Evolutionary conservation across 441 rosid species (phyloP), one percentile per base, ranked within the genome.

Genomic region (Mallotus repandus): DNA sequence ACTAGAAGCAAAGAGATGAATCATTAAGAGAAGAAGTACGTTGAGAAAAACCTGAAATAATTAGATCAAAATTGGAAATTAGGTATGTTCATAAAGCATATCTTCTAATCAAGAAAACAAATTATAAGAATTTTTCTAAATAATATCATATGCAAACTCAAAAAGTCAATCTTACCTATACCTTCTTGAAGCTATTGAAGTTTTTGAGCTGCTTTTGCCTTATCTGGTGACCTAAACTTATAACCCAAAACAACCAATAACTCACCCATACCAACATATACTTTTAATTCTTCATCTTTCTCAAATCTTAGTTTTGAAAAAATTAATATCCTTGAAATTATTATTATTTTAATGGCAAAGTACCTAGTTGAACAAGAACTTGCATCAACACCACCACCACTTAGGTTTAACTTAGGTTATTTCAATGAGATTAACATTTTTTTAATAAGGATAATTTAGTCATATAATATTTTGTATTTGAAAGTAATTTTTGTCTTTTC

Each of bases 191-290:
- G 83, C 79, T 86, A 96, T 68, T 92, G 98, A 4, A 94, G 91
- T 80, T 91, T 92, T 32, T 78, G 83, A 41, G 99, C 99, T 4
- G 92, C 94, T 19, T 89, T 94, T 0, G 86, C 96, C 99, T 92
- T 92, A 78, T 94, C 97, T 1, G 96, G 85, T 6, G 93, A 81
- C 71, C 78, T 77, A 3, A 94, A 97, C 41, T 88, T 87, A 87
- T 94, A 94, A 5, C 99, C 98, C 56, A 92, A 57, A 16, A 83
- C 93, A 6, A 89, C 96, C 43, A 94, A 79, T 5, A 88, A 84
- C 81, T 92, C 99, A 52, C 92, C 98, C 97, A 91, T 83, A 29
- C 91, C 89, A 2, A 83, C 88, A 55, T 79, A 89, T 38, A 49
- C 80, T 38, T 48, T 65, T 4, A 43, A 53, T 46, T 74, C 65